Percentiles rank a stretch among this genome's conserved stretches.
Evolutionary conservation across 805 yeast species (phyloP).

Genomic region (Hanseniaspora thailandica): DNA sequence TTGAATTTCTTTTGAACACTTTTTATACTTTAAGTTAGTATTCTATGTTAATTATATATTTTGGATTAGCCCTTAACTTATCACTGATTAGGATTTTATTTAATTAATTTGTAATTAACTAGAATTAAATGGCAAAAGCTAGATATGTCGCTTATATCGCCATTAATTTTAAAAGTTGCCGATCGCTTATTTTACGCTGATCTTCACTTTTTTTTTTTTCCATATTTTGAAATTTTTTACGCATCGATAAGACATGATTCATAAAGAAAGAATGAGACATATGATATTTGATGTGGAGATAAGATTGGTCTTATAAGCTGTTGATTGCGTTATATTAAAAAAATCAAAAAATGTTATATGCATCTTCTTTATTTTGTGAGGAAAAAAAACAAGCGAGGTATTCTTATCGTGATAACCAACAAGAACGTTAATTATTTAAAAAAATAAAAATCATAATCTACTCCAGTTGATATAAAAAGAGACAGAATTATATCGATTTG

Average conservation of each 20-base stretch:
- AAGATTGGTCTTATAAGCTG: too few species aligned
- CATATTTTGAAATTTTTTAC: neutral
- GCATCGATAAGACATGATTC: neutral
- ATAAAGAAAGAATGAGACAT: too few species aligned
- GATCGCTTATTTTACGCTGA: constrained; percentile 3
- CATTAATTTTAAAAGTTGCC: neutral
- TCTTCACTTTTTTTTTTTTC: neutral
- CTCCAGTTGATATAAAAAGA: too few species aligned
- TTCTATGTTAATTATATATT: neutral
- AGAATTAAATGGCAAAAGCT: too few species aligned
- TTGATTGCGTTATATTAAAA: too few species aligned
- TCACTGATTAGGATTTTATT: too few species aligned
- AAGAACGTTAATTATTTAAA: neutral
- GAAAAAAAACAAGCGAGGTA: neutral
- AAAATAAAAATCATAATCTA: too few species aligned
- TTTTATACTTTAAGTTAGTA: neutral
- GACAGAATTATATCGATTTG: too few species aligned
- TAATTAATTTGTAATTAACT: neutral
- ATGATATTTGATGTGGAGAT: too few species aligned
- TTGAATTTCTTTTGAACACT: neutral
- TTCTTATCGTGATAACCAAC: neutral
- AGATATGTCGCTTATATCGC: neutral
- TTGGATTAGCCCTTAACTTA: too few species aligned
- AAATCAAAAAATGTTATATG: too few species aligned
- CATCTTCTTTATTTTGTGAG: too few species aligned